Percentiles rank a stretch among this genome's conserved stretches.
Conservation (phyloP, 108 stramenopile genomes). For the Stephanodiscus minutulus region DNA sequence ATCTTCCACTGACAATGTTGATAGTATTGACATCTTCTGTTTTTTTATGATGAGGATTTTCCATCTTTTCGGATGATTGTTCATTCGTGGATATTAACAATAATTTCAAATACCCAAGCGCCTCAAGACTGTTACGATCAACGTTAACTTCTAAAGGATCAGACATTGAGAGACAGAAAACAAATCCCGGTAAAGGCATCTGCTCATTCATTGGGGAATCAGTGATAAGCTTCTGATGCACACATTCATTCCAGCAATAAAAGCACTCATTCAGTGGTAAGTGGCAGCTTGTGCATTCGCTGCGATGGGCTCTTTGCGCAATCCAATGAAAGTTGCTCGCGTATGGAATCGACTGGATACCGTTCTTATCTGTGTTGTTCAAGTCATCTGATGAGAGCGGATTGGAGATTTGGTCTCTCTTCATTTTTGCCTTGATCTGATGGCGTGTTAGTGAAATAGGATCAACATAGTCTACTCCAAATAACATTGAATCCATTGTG, state of each 20-base stretch:
- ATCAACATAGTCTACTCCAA: conserved; percentile 69
- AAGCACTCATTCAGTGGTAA: conserved; percentile 61
- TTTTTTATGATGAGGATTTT: conserved; percentile 1
- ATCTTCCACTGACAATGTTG: neutral
- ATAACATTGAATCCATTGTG: conserved; percentile 71
- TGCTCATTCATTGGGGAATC: conserved; percentile 37
- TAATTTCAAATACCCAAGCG: conserved; percentile 47
- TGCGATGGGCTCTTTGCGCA: conserved; percentile 52
- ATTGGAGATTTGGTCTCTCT: conserved; percentile 7
- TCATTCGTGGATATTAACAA: conserved; percentile 39
- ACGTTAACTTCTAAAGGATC: conserved; percentile 80
- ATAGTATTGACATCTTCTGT: conserved; percentile 6
- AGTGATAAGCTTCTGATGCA: neutral
- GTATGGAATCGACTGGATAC: conserved; percentile 62
- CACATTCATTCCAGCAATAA: conserved; percentile 57
- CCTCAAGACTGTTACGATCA: conserved; percentile 61
- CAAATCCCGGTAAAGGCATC: conserved; percentile 75
- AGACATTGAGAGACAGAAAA: conserved; percentile 54
- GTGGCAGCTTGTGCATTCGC: conserved; percentile 47
- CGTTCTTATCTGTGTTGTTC: conserved; percentile 52
- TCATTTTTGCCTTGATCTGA: conserved; percentile 32
- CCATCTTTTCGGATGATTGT: conserved; percentile 12
- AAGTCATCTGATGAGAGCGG: conserved; percentile 24
- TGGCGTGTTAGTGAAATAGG: conserved; percentile 54
- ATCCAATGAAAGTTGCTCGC: conserved; percentile 68